Base-by-base conservation (phyloP, 768 basidiomycete genomes). In the Mycena venus region DNA sequence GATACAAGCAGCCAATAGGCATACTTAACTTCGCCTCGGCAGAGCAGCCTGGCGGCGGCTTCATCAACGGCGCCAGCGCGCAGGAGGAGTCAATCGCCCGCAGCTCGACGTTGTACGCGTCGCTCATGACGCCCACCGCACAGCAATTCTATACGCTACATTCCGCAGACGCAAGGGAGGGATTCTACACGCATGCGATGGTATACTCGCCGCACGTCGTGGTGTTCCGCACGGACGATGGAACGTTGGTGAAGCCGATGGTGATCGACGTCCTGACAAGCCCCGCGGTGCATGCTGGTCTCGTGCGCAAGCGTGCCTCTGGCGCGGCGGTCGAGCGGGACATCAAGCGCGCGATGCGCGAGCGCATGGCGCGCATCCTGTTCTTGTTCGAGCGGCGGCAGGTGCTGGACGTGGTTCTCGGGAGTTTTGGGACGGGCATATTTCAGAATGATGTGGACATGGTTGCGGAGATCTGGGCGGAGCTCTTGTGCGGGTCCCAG, bases 81-180 rank as follows among this genome's bases (percentile, higher is more conserved):
- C 94, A 96, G 77, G 94, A 96, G 80, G 94, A 96, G 81, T 92
- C 91, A 42, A 89, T 96, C 77, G 93, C 94, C 15, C 91, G 94
- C 49, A 90, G 93, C 6, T 94, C 94, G 14, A 93, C 92, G 7
- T 83, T 96, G 10, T 94, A 91, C 75, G 84, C 88, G 2, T 88
- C 91, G 10, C 91, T 95, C 68, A 86, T 87, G 78, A 89, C 91
- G 14, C 79, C 82, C 19, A 85, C 84, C 6, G 91, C 90, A 1
- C 83, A 88, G 53, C 85, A 87, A 42, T 95, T 94, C 83, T 94
- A 96, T 80, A 82, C 81, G 3, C 79, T 90, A 23, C 94, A 95
- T 80, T 84, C 84, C 36, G 85, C 78, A 70, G 85, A 87, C 75
- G 79, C 80, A 11, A 85, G 85, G 59, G 86, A 84, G 9, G 91